These are phyloP conservation scores for Podosphaera xanthii DNA, from an alignment of 2,329 filamentous ascomycete species.

Conservation along the genomic window DNA sequence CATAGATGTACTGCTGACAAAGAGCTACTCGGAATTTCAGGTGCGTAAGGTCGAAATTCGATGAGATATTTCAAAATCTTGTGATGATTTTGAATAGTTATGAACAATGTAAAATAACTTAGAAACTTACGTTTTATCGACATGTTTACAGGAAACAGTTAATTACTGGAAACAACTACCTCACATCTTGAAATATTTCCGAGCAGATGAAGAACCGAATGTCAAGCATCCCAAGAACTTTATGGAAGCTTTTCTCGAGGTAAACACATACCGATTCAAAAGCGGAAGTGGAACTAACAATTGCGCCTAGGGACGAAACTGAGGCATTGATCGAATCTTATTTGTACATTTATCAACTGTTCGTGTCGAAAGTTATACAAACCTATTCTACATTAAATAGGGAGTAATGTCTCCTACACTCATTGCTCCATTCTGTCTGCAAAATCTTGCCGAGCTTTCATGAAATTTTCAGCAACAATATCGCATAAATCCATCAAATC, in stretches of 20 bases:
- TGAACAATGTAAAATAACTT: not conserved
- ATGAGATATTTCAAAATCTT: not conserved
- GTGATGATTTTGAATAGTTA: not conserved
- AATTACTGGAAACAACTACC: conserved; percentile 98
- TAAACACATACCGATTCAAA: conserved; percentile 4
- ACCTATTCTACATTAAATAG: not conserved
- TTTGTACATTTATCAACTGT: conserved; percentile 1
- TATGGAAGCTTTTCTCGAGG: conserved; percentile 88
- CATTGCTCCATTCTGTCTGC: conserved; percentile 7
- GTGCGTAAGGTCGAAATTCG: conserved; percentile 22
- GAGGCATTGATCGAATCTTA: conserved; percentile 5
- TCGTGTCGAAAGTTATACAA: not conserved
- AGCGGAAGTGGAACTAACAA: not conserved
- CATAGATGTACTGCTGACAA: conserved; percentile 72
- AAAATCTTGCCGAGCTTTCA: conserved; percentile 37
- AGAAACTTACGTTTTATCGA: not conserved
- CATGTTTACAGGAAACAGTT: conserved; percentile 55
- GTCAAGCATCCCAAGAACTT: conserved; percentile 66
- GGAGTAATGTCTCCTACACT: not conserved
- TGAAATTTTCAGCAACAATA: conserved; percentile 81
- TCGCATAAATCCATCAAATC: conserved; percentile 86
- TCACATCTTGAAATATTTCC: conserved; percentile 93
- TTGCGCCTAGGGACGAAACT: conserved; percentile 14
- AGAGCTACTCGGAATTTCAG: conserved; percentile 88
- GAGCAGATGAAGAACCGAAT: conserved; percentile 59